phyloP scores from a whole-genome alignment of 1,139 yeast species.

The Candida sanyaensis region DNA sequence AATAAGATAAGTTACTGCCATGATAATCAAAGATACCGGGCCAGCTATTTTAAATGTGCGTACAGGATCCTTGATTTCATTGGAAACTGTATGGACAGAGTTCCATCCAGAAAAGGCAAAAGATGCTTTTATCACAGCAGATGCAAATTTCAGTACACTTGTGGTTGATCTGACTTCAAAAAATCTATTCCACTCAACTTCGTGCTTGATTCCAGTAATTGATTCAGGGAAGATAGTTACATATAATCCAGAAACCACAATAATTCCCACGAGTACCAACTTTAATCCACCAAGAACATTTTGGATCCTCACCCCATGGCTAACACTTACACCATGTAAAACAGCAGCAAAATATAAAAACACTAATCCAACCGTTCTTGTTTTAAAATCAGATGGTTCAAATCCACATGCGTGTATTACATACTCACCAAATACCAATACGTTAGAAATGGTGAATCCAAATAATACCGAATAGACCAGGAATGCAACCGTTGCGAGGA shows the following conservation, averaged over 20 bases:
- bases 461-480: constrained; percentile 58
- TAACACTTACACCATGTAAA: constrained; percentile 56
- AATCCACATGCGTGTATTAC: constrained; percentile 51
- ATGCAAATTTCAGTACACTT: constrained; percentile 48
- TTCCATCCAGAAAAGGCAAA: constrained; percentile 70
- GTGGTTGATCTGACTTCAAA: constrained; percentile 29
- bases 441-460: constrained; percentile 66
- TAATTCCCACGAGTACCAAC: constrained; percentile 45
- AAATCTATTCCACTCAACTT: constrained; percentile 36
- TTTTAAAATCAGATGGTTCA: constrained; percentile 35
- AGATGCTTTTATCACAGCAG: constrained; percentile 59
- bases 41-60: constrained; percentile 63
- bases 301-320: constrained; percentile 55
- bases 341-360: constrained; percentile 44
- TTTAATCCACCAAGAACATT: constrained; percentile 59
- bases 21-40: constrained; percentile 51
- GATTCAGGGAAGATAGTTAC: constrained; percentile 45
- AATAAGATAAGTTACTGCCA: constrained; percentile 51
- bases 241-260: constrained; percentile 53
- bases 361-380: constrained; percentile 45
- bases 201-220: constrained; percentile 42
- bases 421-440: constrained; percentile 74
- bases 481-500: constrained; percentile 60
- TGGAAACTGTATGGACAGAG: constrained; percentile 60
- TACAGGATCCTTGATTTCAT: constrained; percentile 60